These are phyloP conservation scores for Chloromonas sp. DNA, from an alignment of 163 green algal genomes.

Conservation along the genomic window DNA sequence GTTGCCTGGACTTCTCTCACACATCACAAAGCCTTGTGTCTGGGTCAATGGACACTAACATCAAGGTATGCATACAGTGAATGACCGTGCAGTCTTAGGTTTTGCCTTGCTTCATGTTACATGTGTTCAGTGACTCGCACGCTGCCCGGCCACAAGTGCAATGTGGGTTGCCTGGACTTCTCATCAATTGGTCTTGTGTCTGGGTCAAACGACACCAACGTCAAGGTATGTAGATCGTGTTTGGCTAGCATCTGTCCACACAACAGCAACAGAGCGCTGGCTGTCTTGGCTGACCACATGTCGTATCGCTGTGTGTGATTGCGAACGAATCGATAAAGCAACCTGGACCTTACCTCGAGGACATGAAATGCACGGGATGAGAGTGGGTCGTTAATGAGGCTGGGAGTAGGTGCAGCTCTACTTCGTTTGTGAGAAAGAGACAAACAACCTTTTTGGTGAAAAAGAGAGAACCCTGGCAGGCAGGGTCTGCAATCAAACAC, in stretches of 20 bases:
- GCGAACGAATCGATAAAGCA: too few relatives aligned
- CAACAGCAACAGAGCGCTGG: too few relatives aligned
- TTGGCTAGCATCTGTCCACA: neutral
- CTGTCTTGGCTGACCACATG: neutral
- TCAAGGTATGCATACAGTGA: conserved; percentile 49
- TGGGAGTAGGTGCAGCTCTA: too few relatives aligned
- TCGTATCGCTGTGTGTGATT: neutral
- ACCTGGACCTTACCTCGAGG: too few relatives aligned
- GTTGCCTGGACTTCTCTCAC: conserved; percentile 54
- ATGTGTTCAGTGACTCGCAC: conserved; percentile 30
- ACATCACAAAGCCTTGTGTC: conserved; percentile 35
- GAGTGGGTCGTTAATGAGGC: too few relatives aligned
- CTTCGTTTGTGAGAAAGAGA: too few relatives aligned
- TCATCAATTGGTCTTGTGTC: conserved; percentile 37
- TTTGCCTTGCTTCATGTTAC: too few relatives aligned
- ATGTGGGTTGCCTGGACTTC: conserved; percentile 63
- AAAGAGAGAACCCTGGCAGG: too few relatives aligned
- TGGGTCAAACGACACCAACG: conserved; percentile 77
- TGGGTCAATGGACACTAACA: conserved; percentile 77
- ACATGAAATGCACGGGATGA: too few relatives aligned
- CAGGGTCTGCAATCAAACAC: too few relatives aligned
- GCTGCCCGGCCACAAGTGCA: conserved; percentile 64
- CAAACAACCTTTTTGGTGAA: too few relatives aligned
- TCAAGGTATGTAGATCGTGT: conserved; percentile 48
- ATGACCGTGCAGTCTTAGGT: too few relatives aligned